Base-by-base conservation (phyloP, 108 stramenopile species). In the Pseudonitzschia multiseries region DNA sequence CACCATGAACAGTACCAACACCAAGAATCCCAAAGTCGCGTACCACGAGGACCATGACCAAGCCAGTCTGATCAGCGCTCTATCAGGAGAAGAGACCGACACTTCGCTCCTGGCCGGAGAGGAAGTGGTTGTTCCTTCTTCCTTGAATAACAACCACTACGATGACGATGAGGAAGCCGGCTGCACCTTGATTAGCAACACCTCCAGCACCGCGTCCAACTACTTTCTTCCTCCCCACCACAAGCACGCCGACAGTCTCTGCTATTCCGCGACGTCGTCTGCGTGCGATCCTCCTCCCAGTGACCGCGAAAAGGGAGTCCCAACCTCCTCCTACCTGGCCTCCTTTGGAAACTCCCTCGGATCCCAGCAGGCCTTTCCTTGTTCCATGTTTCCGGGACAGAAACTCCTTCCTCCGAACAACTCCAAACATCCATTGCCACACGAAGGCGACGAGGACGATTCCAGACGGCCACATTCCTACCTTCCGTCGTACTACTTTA, bases 401-500 rank as follows among this genome's bases (percentile, higher is more conserved):
- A 56, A 2, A 20, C 54, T 56, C 10, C 21, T 56, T 10, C 26
- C 54, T 26, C 22, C 54, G 26, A 21, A 48, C 13, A 2, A 5
- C 46, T 48, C 46, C 9, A 48, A 48, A 48, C 9, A 18, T 18
- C 14, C 46, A 14, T 2, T 18, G 46, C 9, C 1, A 14, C 46
- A 14, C 14, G 46, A 48, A 48, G 46, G 9, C 14, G 18, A 14
- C 17, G 1, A 14, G 46, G 14, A 14, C 2, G 18, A 48, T 48
- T 48, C 46, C 4, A 36, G 36, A 36, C 57, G 43, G 65, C 89
- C 89, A 48, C 15, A 56, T 40, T 65, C 27, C 28, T 89, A 78
- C 26, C 83, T 63, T 50, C 66, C 26, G 4, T 44, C 15, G 17
- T 81, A 62, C 26, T 79, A 42, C n/a, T 27, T 21, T 20, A 60